A percentile compares a stretch with the other conserved stretches of the same genome.
phyloP scores from a whole-genome alignment of 257 asterid species.

The Cynanchum wilfordii region DNA sequence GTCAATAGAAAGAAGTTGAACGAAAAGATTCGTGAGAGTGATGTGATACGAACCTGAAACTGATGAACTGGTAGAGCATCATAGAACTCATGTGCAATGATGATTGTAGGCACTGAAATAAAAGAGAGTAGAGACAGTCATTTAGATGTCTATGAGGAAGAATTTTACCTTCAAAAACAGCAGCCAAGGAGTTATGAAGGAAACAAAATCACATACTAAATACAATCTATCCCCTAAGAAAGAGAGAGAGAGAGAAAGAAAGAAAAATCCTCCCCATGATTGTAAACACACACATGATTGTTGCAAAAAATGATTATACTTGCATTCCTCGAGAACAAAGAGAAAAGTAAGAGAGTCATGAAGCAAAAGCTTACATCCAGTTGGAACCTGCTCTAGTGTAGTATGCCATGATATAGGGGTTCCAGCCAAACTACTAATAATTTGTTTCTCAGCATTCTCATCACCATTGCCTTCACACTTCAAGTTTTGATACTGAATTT shows the following conservation, averaged over 20 bases:
- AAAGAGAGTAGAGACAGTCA: background rate
- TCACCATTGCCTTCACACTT: slow-evolving; percentile 46
- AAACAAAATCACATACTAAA: background rate
- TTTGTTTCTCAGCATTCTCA: slow-evolving; percentile 35
- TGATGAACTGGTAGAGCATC: slow-evolving; percentile 99
- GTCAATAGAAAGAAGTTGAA: background rate
- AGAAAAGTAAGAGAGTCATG: background rate
- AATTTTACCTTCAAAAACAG: background rate
- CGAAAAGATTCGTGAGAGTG: slow-evolving; percentile 12
- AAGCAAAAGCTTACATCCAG: slow-evolving; percentile 57
- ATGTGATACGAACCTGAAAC: slow-evolving; percentile 70
- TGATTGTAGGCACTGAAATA: slow-evolving; percentile 77
- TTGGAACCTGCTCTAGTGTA: slow-evolving; percentile 79
- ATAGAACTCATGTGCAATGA: slow-evolving; percentile 90
- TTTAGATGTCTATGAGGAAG: background rate
- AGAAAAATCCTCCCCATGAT: background rate
- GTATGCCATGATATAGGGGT: slow-evolving; percentile 90
- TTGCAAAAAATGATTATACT: background rate
- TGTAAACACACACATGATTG: background rate
- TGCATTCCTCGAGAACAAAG: background rate
- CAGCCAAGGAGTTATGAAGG: background rate
- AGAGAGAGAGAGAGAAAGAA: background rate
- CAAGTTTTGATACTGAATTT: slow-evolving; percentile 71
- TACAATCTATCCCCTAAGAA: background rate
- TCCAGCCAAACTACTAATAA: slow-evolving; percentile 56